Base-by-base conservation (phyloP, 768 basidiomycete genomes). In the Multifurca ochricompacta region DNA sequence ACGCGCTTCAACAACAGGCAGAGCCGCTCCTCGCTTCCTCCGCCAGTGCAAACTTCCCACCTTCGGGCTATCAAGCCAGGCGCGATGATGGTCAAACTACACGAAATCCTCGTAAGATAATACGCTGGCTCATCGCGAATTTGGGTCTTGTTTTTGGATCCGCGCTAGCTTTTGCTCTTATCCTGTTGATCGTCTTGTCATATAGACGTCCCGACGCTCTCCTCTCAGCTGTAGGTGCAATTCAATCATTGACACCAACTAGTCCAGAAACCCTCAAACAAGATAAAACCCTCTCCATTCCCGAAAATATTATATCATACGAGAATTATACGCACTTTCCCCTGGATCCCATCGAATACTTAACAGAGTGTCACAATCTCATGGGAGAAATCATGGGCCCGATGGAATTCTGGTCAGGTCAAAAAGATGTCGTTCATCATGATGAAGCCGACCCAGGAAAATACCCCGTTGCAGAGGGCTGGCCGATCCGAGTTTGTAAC, bases 241-340 rank as follows among this genome's bases (percentile, higher is more conserved):
- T 48, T 37, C 39, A 54, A 53, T 63, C 66, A 43, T 49, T 43
- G 45, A n/a, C 53, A 58, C 50, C 45, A 61, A 30, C 56, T 53
- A 51, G 37, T 37, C 55, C 60, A 32, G 51, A 63, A 9, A 54
- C 55, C 14, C 59, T 59, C 25, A 48, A 62, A 31, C 55, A 56
- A 30, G 53, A 66, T 7, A 62, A 69, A 39, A 52, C 59, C 16
- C 48, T 58, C 18, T 56, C 59, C 6, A 48, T 48, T 6, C 51
- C 56, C 18, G 61, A 44, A 7, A 41, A 65, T 60, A 49, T 69
- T 39, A 71, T 81, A 25, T 81, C 78, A 21, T 81, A 81, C 66
- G 74, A 71, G 59, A 79, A 77, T 60, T 80, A 80, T 64, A 78
- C 80, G 6, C 68, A 59, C 21, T 83, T 82, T 64, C 83, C 83